These are phyloP conservation scores for Hericium erinaceus DNA, from an alignment of 768 basidiomycete species.

Conservation along the genomic window DNA sequence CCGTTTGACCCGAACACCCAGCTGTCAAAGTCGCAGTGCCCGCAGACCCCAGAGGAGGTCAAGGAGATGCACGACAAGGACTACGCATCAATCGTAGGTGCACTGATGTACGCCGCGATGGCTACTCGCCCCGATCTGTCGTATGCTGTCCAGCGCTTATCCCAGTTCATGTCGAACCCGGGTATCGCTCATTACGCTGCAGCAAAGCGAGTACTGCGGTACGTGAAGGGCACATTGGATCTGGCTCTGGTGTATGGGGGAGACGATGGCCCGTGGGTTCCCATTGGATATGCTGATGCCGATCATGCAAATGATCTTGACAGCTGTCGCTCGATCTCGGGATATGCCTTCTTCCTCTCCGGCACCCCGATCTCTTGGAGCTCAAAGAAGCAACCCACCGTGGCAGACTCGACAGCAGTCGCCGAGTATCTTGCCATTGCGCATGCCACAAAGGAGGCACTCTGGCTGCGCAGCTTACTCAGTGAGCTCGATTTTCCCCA, in stretches of 20 bases:
- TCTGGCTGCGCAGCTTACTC: constrained; percentile 13
- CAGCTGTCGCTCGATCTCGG: background rate
- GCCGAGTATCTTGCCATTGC: constrained; percentile 30
- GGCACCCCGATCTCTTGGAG: background rate
- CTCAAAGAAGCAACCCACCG: constrained; percentile 22
- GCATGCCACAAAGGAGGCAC: constrained; percentile 17
- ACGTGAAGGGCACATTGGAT: constrained; percentile 12
- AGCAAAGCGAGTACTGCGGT: constrained; percentile 12
- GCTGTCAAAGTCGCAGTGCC: background rate
- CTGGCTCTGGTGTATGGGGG: background rate
- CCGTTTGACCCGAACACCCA: background rate
- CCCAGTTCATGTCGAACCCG: constrained; percentile 13
- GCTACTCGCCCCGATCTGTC: constrained; percentile 20
- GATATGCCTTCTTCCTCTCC: background rate
- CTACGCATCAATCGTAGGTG: constrained; percentile 6
- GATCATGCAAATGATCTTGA: background rate
- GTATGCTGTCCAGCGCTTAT: background rate
- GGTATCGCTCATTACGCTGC: constrained; percentile 7
- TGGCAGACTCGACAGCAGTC: constrained; percentile 28
- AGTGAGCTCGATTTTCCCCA: constrained; percentile 3
- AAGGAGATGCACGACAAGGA: background rate
- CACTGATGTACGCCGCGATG: constrained; percentile 19
- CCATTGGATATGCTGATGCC: background rate
- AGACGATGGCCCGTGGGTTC: background rate
- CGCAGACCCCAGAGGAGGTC: background rate